Evolutionary conservation across 331 rosid species (phyloP), one percentile per base, ranked within the genome.

Genomic region (Phaseolus coccineus): DNA sequence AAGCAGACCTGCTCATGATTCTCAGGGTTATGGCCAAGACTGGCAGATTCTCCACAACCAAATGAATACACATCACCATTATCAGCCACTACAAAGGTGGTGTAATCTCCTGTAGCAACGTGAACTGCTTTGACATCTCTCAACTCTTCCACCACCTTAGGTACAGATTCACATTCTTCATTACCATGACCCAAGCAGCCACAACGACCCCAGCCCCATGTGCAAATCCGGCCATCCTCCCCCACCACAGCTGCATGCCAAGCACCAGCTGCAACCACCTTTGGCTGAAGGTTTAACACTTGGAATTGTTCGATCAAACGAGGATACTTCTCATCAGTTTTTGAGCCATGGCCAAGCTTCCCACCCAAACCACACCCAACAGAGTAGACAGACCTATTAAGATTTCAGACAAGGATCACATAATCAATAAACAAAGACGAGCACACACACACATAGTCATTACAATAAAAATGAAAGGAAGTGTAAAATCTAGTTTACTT

Each of bases 331-430:
- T 93, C 96, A 81, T 93, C 93, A 0, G 88, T 88, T 80, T 86
- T 87, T 62, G 86, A 50, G 67, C 96, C 92, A 2, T 93, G 97
- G 15, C 97, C 97, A 30, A 93, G 97, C 86, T 93, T 93, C 74
- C 97, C 97, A 13, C 97, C 97, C 83, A 93, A 87, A 85, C 97
- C 97, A 76, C 97, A 93, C 40, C 97, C 97, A 66, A 93, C 97
- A 24, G 97, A 93, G 85, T 87, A 93, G n/a, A 93, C 92, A 0
- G 94, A 88, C 97, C 97, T 93, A 90, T 77, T 42, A 80, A 22
- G 61, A 44, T 83, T 77, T 47, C 22, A 64, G 14, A 63, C 13
- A 24, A 74, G 73, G 69, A 79, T 57, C 46, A 77, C 37, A 58
- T 33, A 63, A 35, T 63, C 69, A 63, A 35, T 63, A 16, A 63